Conservation (phyloP, 225 moss, liverwort and hornwort genomes). For the Neckera pumila region DNA sequence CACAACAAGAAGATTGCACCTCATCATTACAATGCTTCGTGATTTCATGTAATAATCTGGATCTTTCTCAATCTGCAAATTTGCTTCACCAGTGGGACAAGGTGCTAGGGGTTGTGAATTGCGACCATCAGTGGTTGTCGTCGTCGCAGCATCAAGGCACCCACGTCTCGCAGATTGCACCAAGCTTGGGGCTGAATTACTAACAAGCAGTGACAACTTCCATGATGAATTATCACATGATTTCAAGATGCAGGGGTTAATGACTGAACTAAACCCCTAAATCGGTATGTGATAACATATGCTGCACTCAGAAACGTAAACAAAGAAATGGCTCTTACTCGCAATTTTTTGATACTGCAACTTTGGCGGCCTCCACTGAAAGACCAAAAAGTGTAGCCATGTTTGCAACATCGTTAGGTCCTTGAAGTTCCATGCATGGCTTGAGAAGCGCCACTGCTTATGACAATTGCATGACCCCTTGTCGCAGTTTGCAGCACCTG, state of each 20-base stretch:
- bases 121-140: no score
- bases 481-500: conserved; percentile 71
- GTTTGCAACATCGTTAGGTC: conserved; percentile 89
- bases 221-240: no score
- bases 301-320: neutral
- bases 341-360: conserved; percentile 71
- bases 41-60: no score
- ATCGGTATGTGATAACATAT: neutral
- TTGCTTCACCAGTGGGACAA: no score
- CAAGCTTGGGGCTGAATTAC: no score
- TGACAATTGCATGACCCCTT: conserved; percentile 56
- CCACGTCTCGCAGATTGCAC: no score
- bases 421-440: conserved; percentile 72
- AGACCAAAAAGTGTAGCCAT: conserved; percentile 93
- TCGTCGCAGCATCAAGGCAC: no score
- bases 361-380: conserved; percentile 61
- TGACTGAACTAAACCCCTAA: neutral
- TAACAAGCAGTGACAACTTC: no score
- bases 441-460: conserved; percentile 80
- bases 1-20: neutral
- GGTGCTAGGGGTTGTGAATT: no score
- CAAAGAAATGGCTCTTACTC: conserved; percentile 34
- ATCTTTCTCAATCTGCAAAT: no score
- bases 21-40: no score
- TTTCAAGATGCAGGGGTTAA: neutral